These are phyloP conservation scores for Astrocystis sublimbata DNA, from an alignment of 495 filamentous ascomycete species.

Conservation along the genomic window DNA sequence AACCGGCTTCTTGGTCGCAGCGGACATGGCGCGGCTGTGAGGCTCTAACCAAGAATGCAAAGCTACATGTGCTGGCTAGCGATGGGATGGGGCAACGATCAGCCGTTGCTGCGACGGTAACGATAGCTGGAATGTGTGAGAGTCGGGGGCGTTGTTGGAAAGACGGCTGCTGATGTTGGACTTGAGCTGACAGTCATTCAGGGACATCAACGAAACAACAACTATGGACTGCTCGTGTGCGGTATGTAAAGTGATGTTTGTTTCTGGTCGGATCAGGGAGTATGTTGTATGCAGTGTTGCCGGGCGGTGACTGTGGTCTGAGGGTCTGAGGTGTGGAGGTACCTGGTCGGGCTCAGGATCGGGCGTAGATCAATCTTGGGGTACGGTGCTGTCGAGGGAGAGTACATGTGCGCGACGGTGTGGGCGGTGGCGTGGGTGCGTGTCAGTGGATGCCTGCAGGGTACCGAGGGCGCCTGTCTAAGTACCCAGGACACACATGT, in stretches of 20 bases:
- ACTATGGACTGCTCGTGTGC: background rate
- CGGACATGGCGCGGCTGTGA: constrained; percentile 32
- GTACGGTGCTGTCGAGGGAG: no score
- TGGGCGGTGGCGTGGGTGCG: no score
- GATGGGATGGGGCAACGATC: constrained; percentile 1
- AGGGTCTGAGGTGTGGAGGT: background rate
- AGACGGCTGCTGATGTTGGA: background rate
- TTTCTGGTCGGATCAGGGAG: constrained; percentile 6
- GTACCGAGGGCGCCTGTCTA: no score
- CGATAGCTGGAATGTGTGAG: background rate
- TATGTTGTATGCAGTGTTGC: background rate
- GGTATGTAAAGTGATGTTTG: constrained; percentile 13
- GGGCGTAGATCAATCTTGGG: no score
- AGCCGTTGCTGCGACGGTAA: constrained; percentile 9
- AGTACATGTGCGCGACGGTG: no score
- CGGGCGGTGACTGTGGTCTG: background rate
- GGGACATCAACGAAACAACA: no score
- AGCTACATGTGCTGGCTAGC: constrained; percentile 13
- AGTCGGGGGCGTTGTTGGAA: background rate
- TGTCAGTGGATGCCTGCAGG: no score
- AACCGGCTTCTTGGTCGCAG: constrained; percentile 48
- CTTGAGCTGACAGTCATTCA: background rate
- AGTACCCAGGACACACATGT: no score
- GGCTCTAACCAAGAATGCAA: constrained; percentile 16
- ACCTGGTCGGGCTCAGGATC: no score